Conservation (phyloP, 331 rosid genomes). For the Rhamnella rubrinervis region DNA sequence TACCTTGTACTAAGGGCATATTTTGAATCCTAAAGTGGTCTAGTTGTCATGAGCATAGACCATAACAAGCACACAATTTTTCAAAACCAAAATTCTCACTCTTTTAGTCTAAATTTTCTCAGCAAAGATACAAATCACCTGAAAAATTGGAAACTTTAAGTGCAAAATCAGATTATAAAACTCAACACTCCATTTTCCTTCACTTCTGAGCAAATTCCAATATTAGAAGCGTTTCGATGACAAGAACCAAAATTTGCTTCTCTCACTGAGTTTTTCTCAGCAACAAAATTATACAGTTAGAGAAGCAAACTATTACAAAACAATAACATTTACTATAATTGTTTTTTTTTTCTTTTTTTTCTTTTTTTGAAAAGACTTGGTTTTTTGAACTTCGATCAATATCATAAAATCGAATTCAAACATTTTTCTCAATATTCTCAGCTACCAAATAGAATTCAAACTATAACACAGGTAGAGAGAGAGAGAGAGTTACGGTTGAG, state of each 20-base stretch:
- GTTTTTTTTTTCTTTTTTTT: too few species aligned
- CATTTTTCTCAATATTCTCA: background rate
- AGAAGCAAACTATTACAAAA: too few species aligned
- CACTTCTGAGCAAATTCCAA: background rate
- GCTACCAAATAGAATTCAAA: conserved; percentile 7
- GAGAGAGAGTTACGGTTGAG: conserved; percentile 63
- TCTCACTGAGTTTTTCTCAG: background rate
- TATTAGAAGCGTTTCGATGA: background rate
- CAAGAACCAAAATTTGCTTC: background rate
- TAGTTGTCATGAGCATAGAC: too few species aligned
- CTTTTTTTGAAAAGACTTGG: too few species aligned
- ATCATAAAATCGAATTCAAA: too few species aligned
- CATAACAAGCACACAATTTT: background rate
- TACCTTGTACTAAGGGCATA: too few species aligned
- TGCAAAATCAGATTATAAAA: background rate
- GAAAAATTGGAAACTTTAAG: background rate
- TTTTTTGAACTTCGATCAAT: too few species aligned
- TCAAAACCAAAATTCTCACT: background rate
- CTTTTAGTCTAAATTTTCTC: background rate
- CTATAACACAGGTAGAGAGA: background rate
- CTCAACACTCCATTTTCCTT: background rate
- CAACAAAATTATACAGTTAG: background rate
- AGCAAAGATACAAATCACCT: background rate
- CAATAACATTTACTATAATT: too few species aligned
- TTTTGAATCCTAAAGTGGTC: too few species aligned